Evolutionary conservation across 192 early-diverging fungal species (phyloP).

Genomic region (Diversispora eburnea): DNA sequence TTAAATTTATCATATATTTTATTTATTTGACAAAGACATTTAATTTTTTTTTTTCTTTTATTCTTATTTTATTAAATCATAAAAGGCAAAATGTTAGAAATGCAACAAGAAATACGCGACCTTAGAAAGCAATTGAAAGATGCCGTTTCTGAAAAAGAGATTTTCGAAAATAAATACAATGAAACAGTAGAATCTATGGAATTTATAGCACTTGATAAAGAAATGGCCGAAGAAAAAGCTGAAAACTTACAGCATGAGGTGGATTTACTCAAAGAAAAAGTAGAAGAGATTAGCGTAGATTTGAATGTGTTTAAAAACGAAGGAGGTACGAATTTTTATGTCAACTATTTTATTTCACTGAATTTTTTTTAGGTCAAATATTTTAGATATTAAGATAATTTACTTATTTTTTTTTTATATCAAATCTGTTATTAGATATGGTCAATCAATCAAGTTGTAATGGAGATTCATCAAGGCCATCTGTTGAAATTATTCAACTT

Average conservation of each 20-base stretch:
- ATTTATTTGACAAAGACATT: not conserved
- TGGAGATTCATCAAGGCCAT: constrained; percentile 37
- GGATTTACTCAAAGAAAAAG: constrained; percentile 67
- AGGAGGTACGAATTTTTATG: constrained; percentile 44
- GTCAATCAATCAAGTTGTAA: constrained; percentile 9
- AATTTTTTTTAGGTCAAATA: too few relatives aligned
- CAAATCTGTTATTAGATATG: not conserved
- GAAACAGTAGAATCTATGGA: constrained; percentile 80
- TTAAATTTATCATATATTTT: not conserved
- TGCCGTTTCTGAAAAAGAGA: constrained; percentile 56
- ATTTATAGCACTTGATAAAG: constrained; percentile 84
- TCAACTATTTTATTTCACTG: not conserved
- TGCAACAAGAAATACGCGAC: constrained; percentile 72
- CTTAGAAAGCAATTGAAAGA: constrained; percentile 57
- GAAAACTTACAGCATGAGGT: constrained; percentile 75
- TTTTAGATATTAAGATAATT: not conserved
- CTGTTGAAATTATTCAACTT: constrained; percentile 62
- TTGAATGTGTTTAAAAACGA: constrained; percentile 61
- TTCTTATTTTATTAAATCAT: not conserved
- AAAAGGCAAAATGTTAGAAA: constrained; percentile 58
- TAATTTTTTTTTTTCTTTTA: not conserved
- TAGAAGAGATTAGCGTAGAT: constrained; percentile 72
- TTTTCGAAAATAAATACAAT: constrained; percentile 60
- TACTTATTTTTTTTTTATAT: not conserved
- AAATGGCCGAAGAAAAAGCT: constrained; percentile 85